These are phyloP conservation scores for Termitomyces titanicus DNA, from an alignment of 768 basidiomycete genomes.

Conservation along the genomic window DNA sequence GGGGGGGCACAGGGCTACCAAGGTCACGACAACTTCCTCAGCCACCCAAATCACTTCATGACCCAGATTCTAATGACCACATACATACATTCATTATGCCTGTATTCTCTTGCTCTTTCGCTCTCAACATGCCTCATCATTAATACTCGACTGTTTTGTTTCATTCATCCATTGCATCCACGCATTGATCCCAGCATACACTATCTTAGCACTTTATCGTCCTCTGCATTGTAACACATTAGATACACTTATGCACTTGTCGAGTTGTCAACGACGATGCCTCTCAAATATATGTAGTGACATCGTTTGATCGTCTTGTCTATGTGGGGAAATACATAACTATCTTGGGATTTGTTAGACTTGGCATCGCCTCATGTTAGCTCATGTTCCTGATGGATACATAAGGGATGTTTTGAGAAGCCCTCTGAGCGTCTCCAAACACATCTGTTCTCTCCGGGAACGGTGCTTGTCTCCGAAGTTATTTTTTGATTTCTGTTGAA, in stretches of 20 bases:
- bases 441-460: not conserved
- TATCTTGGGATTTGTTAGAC: not conserved
- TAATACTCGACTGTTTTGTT: conserved; percentile 29
- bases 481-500: not conserved
- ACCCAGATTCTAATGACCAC: conserved; percentile 21
- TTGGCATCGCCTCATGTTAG: not conserved
- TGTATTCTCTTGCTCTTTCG: conserved; percentile 22
- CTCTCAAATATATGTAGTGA: too few species aligned
- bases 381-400: not conserved
- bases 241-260: conserved; percentile 29
- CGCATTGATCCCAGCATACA: conserved; percentile 31
- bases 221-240: conserved; percentile 45
- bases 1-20: conserved; percentile 46
- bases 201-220: conserved; percentile 29
- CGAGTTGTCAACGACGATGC: not conserved
- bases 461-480: not conserved
- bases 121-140: conserved; percentile 26
- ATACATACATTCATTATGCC: conserved; percentile 26
- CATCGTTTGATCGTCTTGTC: not conserved
- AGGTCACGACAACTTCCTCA: conserved; percentile 34
- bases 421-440: not conserved
- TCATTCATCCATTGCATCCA: conserved; percentile 30
- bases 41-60: conserved; percentile 35
- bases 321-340: not conserved
- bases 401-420: not conserved